These are phyloP conservation scores for Thielaviopsis populi DNA, from an alignment of 2,329 filamentous ascomycete genomes.

Conservation along the genomic window DNA sequence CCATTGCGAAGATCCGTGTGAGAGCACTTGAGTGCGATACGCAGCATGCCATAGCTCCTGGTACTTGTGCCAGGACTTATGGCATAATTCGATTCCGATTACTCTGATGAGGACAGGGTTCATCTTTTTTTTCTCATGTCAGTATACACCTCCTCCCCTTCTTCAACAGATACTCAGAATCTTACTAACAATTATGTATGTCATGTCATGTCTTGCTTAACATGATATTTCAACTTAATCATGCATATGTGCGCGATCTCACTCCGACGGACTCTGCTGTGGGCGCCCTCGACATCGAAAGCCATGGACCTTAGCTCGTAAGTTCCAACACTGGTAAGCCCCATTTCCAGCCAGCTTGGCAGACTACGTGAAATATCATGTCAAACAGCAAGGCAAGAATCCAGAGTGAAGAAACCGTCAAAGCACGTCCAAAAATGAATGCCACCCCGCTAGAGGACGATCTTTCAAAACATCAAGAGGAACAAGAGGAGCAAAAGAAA, in stretches of 20 bases:
- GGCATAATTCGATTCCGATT: conserved; percentile 77
- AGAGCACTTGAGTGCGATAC: conserved; percentile 91
- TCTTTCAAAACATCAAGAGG: too few species aligned
- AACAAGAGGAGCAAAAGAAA: too few species aligned
- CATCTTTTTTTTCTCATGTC: conserved; percentile 22
- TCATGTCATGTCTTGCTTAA: background rate
- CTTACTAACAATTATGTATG: background rate
- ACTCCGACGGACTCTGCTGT: too few species aligned
- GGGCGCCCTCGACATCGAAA: too few species aligned
- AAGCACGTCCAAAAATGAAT: too few species aligned
- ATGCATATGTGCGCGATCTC: too few species aligned
- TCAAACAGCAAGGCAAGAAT: background rate
- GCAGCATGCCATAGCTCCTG: conserved; percentile 44
- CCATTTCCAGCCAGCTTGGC: too few species aligned
- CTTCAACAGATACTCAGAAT: background rate
- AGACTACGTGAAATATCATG: too few species aligned
- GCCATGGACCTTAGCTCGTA: too few species aligned
- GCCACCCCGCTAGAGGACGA: too few species aligned
- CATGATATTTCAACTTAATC: background rate
- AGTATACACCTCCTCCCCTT: background rate
- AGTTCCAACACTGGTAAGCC: too few species aligned
- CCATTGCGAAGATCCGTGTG: conserved; percentile 75
- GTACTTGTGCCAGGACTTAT: conserved; percentile 26
- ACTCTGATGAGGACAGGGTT: conserved; percentile 68
- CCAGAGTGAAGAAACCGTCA: background rate